Evolutionary conservation across 2,329 filamentous ascomycete genomes (phyloP), one percentile per base, ranked within the genome.

Genomic region (Thielaviopsis ethacetica): DNA sequence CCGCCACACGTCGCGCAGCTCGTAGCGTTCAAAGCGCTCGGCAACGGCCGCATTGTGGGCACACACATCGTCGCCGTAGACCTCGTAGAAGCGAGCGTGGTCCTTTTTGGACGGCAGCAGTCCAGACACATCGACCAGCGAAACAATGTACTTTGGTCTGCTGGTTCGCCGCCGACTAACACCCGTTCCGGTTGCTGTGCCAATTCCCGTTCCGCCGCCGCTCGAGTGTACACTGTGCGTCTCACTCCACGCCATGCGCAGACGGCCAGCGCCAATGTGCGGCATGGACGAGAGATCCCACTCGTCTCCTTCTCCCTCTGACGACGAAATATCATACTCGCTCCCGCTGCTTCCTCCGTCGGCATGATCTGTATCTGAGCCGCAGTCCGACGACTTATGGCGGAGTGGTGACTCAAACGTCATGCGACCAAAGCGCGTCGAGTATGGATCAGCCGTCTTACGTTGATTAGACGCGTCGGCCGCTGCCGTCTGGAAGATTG

Each of bases 31-130:
- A 64, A 85, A 78, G 62, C 81, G 83, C 64, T 82, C 77, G 9
- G 91, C 91, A 53, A 94, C 82, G 1, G 73, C 72, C 9, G 90
- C 88, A 68, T 98, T 98, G 65, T 94, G 85, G 52, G 80, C 76
- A 69, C 91, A 97, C 3, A 95, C 82, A 44, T 85, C 80, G 62
- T 90, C 83, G 3, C 90, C 90, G 68, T 93, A 91, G 15, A 96
- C 86, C 24, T 79, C 79, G 70, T 97, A 98, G 63, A 86, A 81
- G 60, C 82, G 75, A 1, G 90, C 93, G 62, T 96, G 78, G 58
- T 82, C 77, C 61, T 78, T 78, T 68, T 90, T 93, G 2, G 88
- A 86, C 0, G 91, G 91, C n/a, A 95, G 72, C 13, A 89, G 69
- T 54, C 80, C 74, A 10, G 81, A 79, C 26, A 94, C 68, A 62